Evolutionary conservation across 164 flowering plant species (phyloP), one percentile per base, ranked within the genome.

Genomic region (Annona cherimola): DNA sequence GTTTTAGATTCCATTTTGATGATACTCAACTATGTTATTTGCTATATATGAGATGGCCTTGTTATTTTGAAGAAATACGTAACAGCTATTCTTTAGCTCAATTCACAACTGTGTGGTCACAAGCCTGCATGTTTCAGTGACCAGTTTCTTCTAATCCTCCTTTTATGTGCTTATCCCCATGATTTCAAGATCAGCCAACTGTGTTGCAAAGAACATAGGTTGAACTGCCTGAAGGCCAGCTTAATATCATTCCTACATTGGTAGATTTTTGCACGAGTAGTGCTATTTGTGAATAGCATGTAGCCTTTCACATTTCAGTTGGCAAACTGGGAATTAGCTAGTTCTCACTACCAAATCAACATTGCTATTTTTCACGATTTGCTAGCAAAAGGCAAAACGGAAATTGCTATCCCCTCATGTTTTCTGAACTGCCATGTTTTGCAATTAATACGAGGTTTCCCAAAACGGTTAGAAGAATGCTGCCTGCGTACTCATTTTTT

Each of bases 391-490:
- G 12, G 16, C 59, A 8, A 8, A 2, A 54, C 1, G 59, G 8
- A 7, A 16, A 7, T 54, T 7, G 8, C 16, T 54, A 8, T 54
- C 16, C 16, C 59, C 59, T 7, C 3, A 7, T 2, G 1, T 7
- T 2, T 7, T 54, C 16, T 54, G 12, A 54, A 7, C 16, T 54
- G 8, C 16, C 59, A 7, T 54, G 3, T 26, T 8, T 54, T 16
- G 16, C 20, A 5, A 61, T 64, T 64, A 19, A 26, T 26, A 64
- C 45, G 3, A 66, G 67, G 46, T 26, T 6, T 61, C 26, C 63
- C 14, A 20, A 68, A 73, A 19, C 89, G 91, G 98, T 94, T 89
- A 64, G 84, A 80, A 62, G 89, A 93, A 71, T 79, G 84, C 66
- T 89, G 94, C 79, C 75, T 89, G 81, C 85, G 83, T 79, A 81